Evolutionary conservation across 768 basidiomycete species (phyloP).

Genomic region (Kwoniella shandongensis): DNA sequence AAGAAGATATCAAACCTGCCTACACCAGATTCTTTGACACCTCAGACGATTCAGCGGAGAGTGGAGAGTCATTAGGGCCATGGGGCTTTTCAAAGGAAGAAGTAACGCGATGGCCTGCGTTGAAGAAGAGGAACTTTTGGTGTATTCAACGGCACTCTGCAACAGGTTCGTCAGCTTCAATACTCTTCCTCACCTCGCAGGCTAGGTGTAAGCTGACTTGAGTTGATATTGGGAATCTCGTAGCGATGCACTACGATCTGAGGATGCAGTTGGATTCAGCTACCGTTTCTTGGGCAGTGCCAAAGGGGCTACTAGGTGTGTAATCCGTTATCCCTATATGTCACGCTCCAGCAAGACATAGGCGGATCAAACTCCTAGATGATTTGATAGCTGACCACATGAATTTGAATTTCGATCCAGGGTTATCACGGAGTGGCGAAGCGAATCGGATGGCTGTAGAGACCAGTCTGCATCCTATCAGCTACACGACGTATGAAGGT

Average conservation of each 20-base stretch:
- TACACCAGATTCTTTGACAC: too few relatives aligned
- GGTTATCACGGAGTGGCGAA: slow-evolving; percentile 35
- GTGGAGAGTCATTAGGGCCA: slow-evolving; percentile 8
- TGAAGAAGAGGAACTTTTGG: slow-evolving; percentile 44
- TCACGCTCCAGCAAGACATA: too few relatives aligned
- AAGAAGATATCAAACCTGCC: too few relatives aligned
- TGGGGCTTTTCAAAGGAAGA: slow-evolving; percentile 38
- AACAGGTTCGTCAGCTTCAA: slow-evolving; percentile 24
- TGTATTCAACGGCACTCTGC: slow-evolving; percentile 49
- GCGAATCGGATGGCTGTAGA: slow-evolving; percentile 40
- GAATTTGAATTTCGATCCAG: too few relatives aligned
- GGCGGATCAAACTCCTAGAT: too few relatives aligned
- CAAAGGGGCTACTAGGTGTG: slow-evolving; percentile 41
- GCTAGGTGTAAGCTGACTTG: neutral
- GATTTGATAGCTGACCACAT: too few relatives aligned
- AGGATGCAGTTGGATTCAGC: slow-evolving; percentile 44
- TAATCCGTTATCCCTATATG: neutral
- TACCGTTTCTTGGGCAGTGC: slow-evolving; percentile 45
- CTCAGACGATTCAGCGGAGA: neutral
- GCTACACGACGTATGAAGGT: slow-evolving; percentile 47
- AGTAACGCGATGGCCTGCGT: slow-evolving; percentile 33
- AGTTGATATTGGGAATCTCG: neutral
- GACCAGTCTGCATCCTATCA: slow-evolving; percentile 43
- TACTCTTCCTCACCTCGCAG: neutral
- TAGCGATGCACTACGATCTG: slow-evolving; percentile 48